Percentiles rank a stretch among this genome's conserved stretches.
phyloP scores from a whole-genome alignment of 208 protist species.

The Acanthamoeba culbertsoni region DNA sequence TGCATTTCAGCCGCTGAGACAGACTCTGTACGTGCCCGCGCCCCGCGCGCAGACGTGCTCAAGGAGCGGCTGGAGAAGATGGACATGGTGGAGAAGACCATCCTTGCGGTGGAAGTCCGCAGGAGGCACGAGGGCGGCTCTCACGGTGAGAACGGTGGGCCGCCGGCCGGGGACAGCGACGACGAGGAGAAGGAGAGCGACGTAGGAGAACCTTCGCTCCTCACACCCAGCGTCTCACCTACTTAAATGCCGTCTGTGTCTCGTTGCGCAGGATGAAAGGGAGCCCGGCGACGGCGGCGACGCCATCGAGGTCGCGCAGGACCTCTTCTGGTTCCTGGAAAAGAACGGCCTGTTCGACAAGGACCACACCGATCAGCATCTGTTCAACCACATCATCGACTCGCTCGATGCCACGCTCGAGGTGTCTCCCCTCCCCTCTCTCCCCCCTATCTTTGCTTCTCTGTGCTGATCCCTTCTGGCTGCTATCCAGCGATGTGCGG shows the following conservation, averaged over 20 bases:
- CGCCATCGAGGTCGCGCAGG: neutral
- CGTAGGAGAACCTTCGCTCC: no score
- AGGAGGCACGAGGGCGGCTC: neutral
- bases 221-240: no score
- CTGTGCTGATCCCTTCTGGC: neutral
- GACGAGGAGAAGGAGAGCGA: neutral
- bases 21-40: neutral
- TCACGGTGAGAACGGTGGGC: no score
- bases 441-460: neutral
- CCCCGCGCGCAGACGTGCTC: neutral
- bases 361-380: neutral
- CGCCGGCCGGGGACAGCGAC: no score
- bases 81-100: constrained; percentile 11
- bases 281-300: constrained; percentile 12
- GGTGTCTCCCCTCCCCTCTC: no score
- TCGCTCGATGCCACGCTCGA: neutral
- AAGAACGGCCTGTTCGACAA: constrained; percentile 35
- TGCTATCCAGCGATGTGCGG: neutral
- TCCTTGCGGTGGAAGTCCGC: neutral
- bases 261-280: neutral
- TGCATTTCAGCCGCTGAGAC: neutral
- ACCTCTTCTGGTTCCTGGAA: constrained; percentile 49
- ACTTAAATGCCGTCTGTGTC: neutral
- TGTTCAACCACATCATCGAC: constrained; percentile 12
- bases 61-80: constrained; percentile 32